phyloP scores from a whole-genome alignment of 2,329 filamentous ascomycete genomes.

The Neofusicoccum umdonicola region DNA sequence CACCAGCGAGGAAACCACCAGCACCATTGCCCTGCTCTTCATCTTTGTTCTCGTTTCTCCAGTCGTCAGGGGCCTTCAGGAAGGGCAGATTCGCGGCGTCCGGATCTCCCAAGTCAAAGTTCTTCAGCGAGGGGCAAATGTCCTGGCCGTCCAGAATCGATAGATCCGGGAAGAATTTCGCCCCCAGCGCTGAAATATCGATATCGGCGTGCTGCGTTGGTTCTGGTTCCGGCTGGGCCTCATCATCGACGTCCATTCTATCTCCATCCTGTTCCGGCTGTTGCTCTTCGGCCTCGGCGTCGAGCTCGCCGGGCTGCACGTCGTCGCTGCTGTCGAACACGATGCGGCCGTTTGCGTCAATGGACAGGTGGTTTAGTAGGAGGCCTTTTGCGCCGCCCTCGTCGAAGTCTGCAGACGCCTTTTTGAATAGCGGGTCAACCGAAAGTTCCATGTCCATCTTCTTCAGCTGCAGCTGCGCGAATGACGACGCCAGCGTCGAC shows the following conservation, averaged over 20 bases:
- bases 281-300: slow-evolving; percentile 40
- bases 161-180: slow-evolving; percentile 83
- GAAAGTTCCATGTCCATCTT: slow-evolving; percentile 97
- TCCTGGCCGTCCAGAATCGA: slow-evolving; percentile 76
- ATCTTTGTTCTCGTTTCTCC: slow-evolving; percentile 69
- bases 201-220: slow-evolving; percentile 49
- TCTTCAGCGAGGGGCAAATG: slow-evolving; percentile 91
- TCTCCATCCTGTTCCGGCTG: slow-evolving; percentile 43
- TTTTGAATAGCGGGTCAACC: slow-evolving; percentile 98
- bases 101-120: slow-evolving; percentile 84
- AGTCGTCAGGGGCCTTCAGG: slow-evolving; percentile 83
- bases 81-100: slow-evolving; percentile 89
- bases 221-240: slow-evolving; percentile 34
- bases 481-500: slow-evolving; percentile 86
- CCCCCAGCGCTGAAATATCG: slow-evolving; percentile 70
- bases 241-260: slow-evolving; percentile 23
- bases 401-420: slow-evolving; percentile 96
- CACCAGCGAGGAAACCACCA: slow-evolving; percentile 74
- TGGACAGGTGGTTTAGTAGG: slow-evolving; percentile 92
- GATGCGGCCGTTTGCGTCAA: slow-evolving; percentile 86
- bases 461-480: slow-evolving; percentile 85
- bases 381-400: slow-evolving; percentile 96
- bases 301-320: slow-evolving; percentile 44
- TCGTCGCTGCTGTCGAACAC: slow-evolving; percentile 99
- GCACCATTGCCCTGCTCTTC: slow-evolving; percentile 63